Percentiles rank a stretch among this genome's conserved stretches.
phyloP scores from a whole-genome alignment of 768 basidiomycete species.

The Agrocybe pediades region DNA sequence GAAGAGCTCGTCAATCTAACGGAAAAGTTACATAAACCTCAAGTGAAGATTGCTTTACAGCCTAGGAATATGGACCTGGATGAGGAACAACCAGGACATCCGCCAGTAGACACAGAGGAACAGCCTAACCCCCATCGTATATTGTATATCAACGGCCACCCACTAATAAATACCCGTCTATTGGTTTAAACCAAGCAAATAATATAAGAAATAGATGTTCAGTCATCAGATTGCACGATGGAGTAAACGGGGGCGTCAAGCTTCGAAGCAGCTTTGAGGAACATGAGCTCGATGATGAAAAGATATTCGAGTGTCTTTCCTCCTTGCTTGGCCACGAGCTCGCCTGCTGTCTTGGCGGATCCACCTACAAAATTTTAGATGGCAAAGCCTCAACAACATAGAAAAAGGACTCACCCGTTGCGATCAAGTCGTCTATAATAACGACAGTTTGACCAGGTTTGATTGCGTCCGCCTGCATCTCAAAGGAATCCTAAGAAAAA shows the following conservation, averaged over 20 bases:
- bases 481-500: constrained; percentile 77
- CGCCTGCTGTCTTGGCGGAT: constrained; percentile 89
- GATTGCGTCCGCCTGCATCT: constrained; percentile 91
- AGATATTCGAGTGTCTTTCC: constrained; percentile 90
- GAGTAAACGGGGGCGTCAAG: constrained; percentile 90
- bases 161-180: constrained; percentile 75
- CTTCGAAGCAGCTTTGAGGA: constrained; percentile 74
- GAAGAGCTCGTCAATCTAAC: constrained; percentile 55
- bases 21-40: constrained; percentile 38
- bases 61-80: constrained; percentile 14
- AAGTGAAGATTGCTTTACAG: constrained; percentile 20
- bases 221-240: constrained; percentile 78
- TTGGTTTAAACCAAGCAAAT: constrained; percentile 39
- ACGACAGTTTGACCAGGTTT: constrained; percentile 81
- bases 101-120: constrained; percentile 23
- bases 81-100: constrained; percentile 24
- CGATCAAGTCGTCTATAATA: constrained; percentile 93
- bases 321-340: constrained; percentile 81
- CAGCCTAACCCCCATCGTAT: constrained; percentile 42
- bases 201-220: constrained; percentile 9
- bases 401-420: constrained; percentile 74
- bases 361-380: constrained; percentile 57
- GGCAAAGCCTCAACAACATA: background rate
- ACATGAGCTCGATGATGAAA: constrained; percentile 85
- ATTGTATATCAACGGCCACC: constrained; percentile 76